Base-by-base conservation (phyloP, 208 protist genomes). In the Acanthamoeba divionensis region DNA sequence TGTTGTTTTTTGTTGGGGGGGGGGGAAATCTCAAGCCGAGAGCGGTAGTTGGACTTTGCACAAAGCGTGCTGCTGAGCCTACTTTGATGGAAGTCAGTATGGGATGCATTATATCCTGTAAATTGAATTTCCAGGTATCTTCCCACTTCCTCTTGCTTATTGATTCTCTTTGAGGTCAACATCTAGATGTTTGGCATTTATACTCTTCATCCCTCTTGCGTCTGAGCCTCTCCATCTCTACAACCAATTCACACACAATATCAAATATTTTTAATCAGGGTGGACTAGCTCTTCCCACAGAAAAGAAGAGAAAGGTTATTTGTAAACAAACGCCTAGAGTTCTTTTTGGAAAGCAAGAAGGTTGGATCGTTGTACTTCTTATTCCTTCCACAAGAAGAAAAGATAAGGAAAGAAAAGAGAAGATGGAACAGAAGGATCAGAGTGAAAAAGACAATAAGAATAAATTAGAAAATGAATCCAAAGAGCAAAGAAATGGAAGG, bases 21-120 rank as follows among this genome's bases (percentile, higher is more conserved):
- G 33, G 52, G 13, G 52, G 33, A 33, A 44, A 12, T 10, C 63
- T 44, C 1, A 33, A 79, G 69, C 69, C 69, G 1, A 36, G 66
- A 50, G 66, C 66, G 1, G 66, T 77, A 24, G 66, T 77, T 15
- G 66, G 66, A 1, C 69, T 79, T 21, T 79, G 69, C 15, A 48
- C 45, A 24, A 79, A 79, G 69, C 69, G 69, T 5, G 69, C 45
- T 3, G 69, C 69, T 1, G 69, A 79, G 41, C 69, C 69, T 18
- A 48, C 13, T 4, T 48, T 79, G 10, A 79, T 79, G 12, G 69
- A 79, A 52, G 69, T 79, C 2, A 57, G 45, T 4, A 79, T 79
- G 69, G 69, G 69, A n/a, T 79, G 69, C 41, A 79, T 79, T n/a
- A 79, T 79, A 41, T 57, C 45, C 69, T 79, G 69, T 29, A 41